Evolutionary conservation across 2,329 filamentous ascomycete genomes (phyloP).

Genomic region (Colletotrichum magnum): DNA sequence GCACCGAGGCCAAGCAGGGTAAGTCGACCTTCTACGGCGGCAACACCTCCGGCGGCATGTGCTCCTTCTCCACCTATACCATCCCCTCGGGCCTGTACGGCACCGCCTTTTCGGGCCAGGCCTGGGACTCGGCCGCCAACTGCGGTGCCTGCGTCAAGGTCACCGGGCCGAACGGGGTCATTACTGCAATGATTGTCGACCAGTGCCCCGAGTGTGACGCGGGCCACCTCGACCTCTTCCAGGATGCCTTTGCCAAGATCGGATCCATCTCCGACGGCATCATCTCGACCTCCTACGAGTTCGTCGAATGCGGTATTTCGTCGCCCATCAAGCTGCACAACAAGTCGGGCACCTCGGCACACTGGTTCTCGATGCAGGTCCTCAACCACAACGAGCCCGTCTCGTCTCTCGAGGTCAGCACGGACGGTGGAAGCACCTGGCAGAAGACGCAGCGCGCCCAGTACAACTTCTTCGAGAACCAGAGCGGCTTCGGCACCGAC

Average conservation of each 20-base stretch:
- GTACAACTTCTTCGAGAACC: conserved; percentile 75
- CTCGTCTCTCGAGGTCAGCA: conserved; percentile 71
- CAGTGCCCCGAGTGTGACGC: conserved; percentile 58
- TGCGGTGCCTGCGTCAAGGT: conserved; percentile 76
- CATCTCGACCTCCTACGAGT: conserved; percentile 53
- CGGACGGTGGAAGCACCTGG: conserved; percentile 72
- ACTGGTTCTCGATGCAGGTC: conserved; percentile 68
- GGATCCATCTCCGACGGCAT: conserved; percentile 52
- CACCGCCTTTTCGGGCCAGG: conserved; percentile 71
- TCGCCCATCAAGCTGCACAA: conserved; percentile 58
- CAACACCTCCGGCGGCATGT: conserved; percentile 71
- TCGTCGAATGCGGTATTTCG: conserved; percentile 58
- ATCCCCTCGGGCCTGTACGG: conserved; percentile 72
- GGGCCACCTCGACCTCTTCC: conserved; percentile 61
- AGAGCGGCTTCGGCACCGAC: conserved; percentile 67
- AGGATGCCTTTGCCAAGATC: conserved; percentile 56
- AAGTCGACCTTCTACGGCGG: conserved; percentile 68
- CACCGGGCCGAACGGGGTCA: conserved; percentile 68
- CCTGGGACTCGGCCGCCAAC: conserved; percentile 68
- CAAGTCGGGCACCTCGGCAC: conserved; percentile 59
- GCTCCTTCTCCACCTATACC: conserved; percentile 74
- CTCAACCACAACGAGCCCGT: conserved; percentile 73
- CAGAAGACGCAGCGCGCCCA: conserved; percentile 64
- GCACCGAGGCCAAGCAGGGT: conserved; percentile 45
- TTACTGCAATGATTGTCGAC: conserved; percentile 74